phyloP scores from a whole-genome alignment of 2,329 filamentous ascomycete species.

The Hirsutella rhossiliensis region DNA sequence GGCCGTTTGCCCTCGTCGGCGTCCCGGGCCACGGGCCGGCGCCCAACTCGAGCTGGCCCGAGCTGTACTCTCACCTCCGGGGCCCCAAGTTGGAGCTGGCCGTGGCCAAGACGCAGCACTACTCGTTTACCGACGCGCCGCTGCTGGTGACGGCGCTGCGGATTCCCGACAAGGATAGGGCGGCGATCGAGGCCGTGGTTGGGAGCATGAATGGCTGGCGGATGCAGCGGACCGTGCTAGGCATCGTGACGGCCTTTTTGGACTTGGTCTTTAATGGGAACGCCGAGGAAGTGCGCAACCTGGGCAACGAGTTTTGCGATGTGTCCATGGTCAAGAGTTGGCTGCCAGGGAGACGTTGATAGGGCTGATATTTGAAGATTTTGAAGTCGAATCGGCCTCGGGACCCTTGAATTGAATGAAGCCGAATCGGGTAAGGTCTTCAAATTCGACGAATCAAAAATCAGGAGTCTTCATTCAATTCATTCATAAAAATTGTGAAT shows the following conservation, averaged over 20 bases:
- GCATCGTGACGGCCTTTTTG: background rate
- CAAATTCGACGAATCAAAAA: too few species aligned
- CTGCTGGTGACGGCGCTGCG: conserved; percentile 1
- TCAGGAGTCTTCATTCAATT: too few species aligned
- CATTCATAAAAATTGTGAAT: too few species aligned
- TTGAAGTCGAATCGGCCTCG: too few species aligned
- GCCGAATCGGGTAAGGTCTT: too few species aligned
- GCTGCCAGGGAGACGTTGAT: background rate
- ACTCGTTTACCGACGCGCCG: conserved; percentile 9
- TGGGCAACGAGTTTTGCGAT: background rate
- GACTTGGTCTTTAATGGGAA: background rate
- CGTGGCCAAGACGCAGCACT: conserved; percentile 8
- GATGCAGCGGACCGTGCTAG: background rate
- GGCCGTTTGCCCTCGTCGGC: conserved; percentile 10
- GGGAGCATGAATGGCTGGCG: background rate
- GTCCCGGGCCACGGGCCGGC: conserved; percentile 7
- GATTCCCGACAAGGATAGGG: background rate
- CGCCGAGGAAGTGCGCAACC: background rate
- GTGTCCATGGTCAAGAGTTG: background rate
- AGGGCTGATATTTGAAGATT: too few species aligned
- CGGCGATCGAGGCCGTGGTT: background rate
- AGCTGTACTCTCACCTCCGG: conserved; percentile 3
- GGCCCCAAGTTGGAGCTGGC: conserved; percentile 6
- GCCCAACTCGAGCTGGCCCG: conserved; percentile 7
- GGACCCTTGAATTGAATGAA: too few species aligned